These are phyloP conservation scores for Leccinum subtestaceum DNA, from an alignment of 768 basidiomycete species.

Conservation along the genomic window DNA sequence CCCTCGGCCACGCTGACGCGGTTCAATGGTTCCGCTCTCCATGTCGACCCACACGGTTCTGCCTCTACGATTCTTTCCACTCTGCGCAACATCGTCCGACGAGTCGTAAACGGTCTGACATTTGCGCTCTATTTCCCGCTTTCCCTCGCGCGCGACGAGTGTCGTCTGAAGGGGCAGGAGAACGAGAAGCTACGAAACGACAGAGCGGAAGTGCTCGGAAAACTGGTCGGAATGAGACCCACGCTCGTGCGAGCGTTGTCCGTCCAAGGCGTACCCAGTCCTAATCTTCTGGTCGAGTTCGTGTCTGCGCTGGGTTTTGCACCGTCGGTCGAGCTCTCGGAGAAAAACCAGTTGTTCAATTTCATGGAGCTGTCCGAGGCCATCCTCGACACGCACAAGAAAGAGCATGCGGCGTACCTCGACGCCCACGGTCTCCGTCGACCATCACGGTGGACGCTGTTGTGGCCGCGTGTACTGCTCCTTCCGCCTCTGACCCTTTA, in stretches of 20 bases:
- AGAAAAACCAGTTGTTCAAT: slow-evolving; percentile 10
- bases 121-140: slow-evolving; percentile 47
- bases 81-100: slow-evolving; percentile 9
- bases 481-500: slow-evolving; percentile 67
- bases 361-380: slow-evolving; percentile 18
- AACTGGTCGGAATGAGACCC: slow-evolving; percentile 53
- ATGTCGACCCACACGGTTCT: slow-evolving; percentile 2
- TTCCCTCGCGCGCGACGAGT: slow-evolving; percentile 65
- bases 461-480: slow-evolving; percentile 83
- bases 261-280: slow-evolving; percentile 1
- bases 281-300: slow-evolving; percentile 24
- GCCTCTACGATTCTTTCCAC: slow-evolving; percentile 8
- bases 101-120: slow-evolving; percentile 11
- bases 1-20: slow-evolving; percentile 25
- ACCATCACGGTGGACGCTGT: slow-evolving; percentile 62
- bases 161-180: slow-evolving; percentile 52
- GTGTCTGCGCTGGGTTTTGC: slow-evolving; percentile 16
- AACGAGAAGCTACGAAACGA: slow-evolving; percentile 66
- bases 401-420: slow-evolving; percentile 31
- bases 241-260: slow-evolving; percentile 37
- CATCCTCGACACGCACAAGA: slow-evolving; percentile 28
- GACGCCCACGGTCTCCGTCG: slow-evolving; percentile 47
- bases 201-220: slow-evolving; percentile 65
- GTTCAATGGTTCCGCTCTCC: slow-evolving; percentile 10
- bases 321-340: slow-evolving; percentile 12